Evolutionary conservation across 129 eudicot genomes (phyloP), one percentile per base, ranked within the genome.

Genomic region (Flaveria brownii): DNA sequence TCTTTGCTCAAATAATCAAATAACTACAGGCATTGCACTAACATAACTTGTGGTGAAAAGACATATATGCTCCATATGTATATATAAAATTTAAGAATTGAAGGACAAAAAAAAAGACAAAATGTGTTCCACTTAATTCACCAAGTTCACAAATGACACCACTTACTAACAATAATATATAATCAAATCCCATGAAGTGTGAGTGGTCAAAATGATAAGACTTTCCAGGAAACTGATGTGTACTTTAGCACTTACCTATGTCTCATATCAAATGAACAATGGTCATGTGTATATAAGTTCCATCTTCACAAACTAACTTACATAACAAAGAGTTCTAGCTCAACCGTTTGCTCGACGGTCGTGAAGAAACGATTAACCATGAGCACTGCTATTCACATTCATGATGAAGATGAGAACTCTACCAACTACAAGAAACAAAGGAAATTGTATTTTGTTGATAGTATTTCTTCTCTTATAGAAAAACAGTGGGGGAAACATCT

Each of bases 321-420:
- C 75, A 66, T 30, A 68, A 80, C 12, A 52, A 65, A 18, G 6
- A 45, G 10, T 8, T 28, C 45, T 18, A 70, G 43, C 60, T 78
- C 46, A 30, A 41, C 54, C 69, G 4, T 25, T 67, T 8, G 25
- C 2, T 30, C 33, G 2, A 54, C 17, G 55, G 42, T 52, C n/a
- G 63, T 18, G 5, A 59, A 74, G 42, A 70, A 60, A 62, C 66
- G 0, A 28, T 16, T 68, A 77, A 78, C 83, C 84, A 86, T 86
- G 90, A 83, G 73, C 74, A 83, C 82, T 43, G 42, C 62, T 5
- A 75, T 86, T 41, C 74, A 71, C 74, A 78, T 86, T 81, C 70
- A 80, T 41, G 61, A 9, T 17, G 87, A 83, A 83, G 81, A 66
- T 63, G 79, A 57, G 70, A 41, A 16, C 41, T 59, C 70, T 43